phyloP scores from a whole-genome alignment of 805 yeast species.

The Schizosaccharomyces pombe region ASM294v3 CU329670.1:3845001-3845500 shows the following conservation, averaged over 20 bases:
- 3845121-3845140: slow-evolving; percentile 76
- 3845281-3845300: slow-evolving; percentile 91
- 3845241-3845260: slow-evolving; percentile 94
- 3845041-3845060: slow-evolving; percentile 97
- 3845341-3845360: slow-evolving; percentile 92
- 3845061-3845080: slow-evolving; percentile 96
- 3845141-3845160: slow-evolving; percentile 84
- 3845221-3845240: slow-evolving; percentile 78
- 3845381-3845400: slow-evolving; percentile 73
- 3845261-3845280: slow-evolving; percentile 93
- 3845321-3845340: slow-evolving; percentile 88
- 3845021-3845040: slow-evolving; percentile 44
- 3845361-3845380: slow-evolving; percentile 92
- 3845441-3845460: slow-evolving; percentile 92
- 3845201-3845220: slow-evolving; percentile 94
- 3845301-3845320: slow-evolving; percentile 80
- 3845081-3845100: slow-evolving; percentile 65
- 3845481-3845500: slow-evolving; percentile 90
- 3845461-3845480: slow-evolving; percentile 93
- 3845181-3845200: slow-evolving; percentile 71
- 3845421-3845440: slow-evolving; percentile 61
- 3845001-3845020: no score
- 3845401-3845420: slow-evolving; percentile 60
- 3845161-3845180: slow-evolving; percentile 59
- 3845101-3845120: slow-evolving; percentile 72